Conservation (phyloP, 2,329 filamentous ascomycete species). For the Cryphonectria nitschkei region DNA sequence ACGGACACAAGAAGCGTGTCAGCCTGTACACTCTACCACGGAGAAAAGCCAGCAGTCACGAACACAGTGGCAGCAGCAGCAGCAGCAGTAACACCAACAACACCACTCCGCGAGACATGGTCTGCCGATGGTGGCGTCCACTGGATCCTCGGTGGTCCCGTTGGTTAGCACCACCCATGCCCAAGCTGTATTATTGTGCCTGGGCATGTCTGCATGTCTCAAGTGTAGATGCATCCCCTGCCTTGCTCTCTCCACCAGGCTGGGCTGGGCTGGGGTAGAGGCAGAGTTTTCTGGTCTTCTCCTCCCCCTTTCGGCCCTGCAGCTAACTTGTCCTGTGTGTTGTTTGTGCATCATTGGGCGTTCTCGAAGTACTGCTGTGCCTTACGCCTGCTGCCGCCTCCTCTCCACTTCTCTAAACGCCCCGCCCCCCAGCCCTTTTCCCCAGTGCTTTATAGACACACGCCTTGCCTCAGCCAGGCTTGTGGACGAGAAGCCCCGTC, state of each 20-base stretch:
- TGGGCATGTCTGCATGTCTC: conserved; percentile 6
- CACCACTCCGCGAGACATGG: conserved; percentile 14
- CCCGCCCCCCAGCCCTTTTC: background rate
- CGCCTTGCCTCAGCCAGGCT: conserved; percentile 3
- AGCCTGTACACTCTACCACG: conserved; percentile 8
- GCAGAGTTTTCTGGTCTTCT: background rate
- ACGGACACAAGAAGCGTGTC: conserved; percentile 16
- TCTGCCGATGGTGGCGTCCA: conserved; percentile 16
- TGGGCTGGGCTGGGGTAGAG: background rate
- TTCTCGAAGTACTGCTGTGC: conserved; percentile 9
- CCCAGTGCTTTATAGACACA: conserved; percentile 15
- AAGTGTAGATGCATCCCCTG: conserved; percentile 7
- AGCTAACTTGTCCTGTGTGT: conserved; percentile 4
- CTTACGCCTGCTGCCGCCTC: conserved; percentile 2
- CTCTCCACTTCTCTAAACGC: background rate
- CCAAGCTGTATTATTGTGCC: background rate
- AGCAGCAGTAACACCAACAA: background rate
- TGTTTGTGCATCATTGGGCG: conserved; percentile 25
- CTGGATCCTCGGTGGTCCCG: conserved; percentile 25
- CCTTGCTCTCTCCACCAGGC: conserved; percentile 12
- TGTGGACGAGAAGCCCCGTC: conserved; percentile 2
- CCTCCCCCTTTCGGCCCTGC: background rate
- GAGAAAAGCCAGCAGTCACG: background rate
- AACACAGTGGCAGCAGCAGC: background rate
- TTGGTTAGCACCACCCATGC: background rate